Evolutionary conservation across 83 land plant species (phyloP), one percentile per base, ranked within the genome.

Genomic region (Larix sibirica): DNA sequence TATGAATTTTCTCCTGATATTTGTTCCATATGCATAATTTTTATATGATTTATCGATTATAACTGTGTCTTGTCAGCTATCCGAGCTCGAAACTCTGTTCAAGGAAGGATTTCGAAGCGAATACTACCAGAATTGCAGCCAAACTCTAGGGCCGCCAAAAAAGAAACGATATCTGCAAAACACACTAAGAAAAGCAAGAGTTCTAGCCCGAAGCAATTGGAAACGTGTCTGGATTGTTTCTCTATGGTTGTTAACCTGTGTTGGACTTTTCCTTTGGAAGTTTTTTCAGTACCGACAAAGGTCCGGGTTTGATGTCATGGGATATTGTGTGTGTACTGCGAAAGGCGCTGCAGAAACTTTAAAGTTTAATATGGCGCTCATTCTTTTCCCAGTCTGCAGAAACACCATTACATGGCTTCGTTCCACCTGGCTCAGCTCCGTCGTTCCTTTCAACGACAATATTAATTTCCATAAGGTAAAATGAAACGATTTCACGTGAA

Each of bases 351-450:
- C 94, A 10, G 97, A 95, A 83, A 95, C 94, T 4, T 83, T 93
- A 66, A 95, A 95, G 81, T 84, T 95, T 63, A 95, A 93, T 80
- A 95, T 95, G 97, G 97, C 97, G 47, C 90, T 95, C 59, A 87
- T 95, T 70, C 88, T 95, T 8, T 82, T 95, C 6, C 97, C 97
- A 0, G 94, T 95, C 36, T 93, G 90, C 80, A 86, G 96, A 21
- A 95, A 90, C 71, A 87, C 89, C 1, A 71, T 95, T 56, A 95
- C 97, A 0, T 87, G 92, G 89, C 87, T 93, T 6, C 78, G 95
- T 33, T 88, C 79, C 18, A 68, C 85, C 33, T 82, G 77, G 8
- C 28, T 88, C 50, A 65, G 77, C 47, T 71, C 33, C 0, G 20
- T 90, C 68, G 63, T 92, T 79, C 96, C 96, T 44, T 94, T 94